phyloP scores from a whole-genome alignment of 805 yeast species.

The Pichia membranifaciens region DNA sequence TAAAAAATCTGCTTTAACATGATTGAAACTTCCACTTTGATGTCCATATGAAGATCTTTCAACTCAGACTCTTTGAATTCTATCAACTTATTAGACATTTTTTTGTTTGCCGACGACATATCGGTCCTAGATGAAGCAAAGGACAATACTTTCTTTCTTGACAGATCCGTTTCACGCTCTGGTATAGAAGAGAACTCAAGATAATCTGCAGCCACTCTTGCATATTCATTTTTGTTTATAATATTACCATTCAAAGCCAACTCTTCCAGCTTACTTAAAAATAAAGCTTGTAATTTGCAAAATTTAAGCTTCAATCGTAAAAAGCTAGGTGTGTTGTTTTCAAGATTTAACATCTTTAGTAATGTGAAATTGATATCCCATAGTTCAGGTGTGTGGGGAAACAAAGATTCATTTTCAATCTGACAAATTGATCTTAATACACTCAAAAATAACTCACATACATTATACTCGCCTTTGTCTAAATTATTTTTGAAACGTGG shows the following conservation, averaged over 20 bases:
- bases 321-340: slow-evolving; percentile 21
- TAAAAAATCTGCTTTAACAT: slow-evolving; percentile 51
- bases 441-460: slow-evolving; percentile 27
- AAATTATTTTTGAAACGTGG: slow-evolving; percentile 24
- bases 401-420: slow-evolving; percentile 23
- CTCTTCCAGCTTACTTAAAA: slow-evolving; percentile 24
- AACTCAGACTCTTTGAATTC: slow-evolving; percentile 23
- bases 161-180: slow-evolving; percentile 10
- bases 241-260: slow-evolving; percentile 28
- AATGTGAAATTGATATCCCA: slow-evolving; percentile 25
- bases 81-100: slow-evolving; percentile 11
- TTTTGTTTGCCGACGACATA: background rate
- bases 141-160: slow-evolving; percentile 2
- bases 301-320: slow-evolving; percentile 27
- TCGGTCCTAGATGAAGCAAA: background rate
- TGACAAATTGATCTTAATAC: slow-evolving; percentile 26
- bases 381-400: slow-evolving; percentile 23
- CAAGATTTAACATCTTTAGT: slow-evolving; percentile 20
- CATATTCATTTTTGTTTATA: slow-evolving; percentile 27
- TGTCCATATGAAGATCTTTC: slow-evolving; percentile 26
- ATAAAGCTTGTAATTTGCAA: slow-evolving; percentile 27
- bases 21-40: slow-evolving; percentile 47
- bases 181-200: slow-evolving; percentile 32
- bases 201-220: slow-evolving; percentile 30
- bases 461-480: slow-evolving; percentile 18